A percentile compares a stretch with the other conserved stretches of the same genome.
These are phyloP conservation scores for Tetragonia tetragonoides DNA, from an alignment of 148 eudicot species.

Conservation along the genomic window DNA sequence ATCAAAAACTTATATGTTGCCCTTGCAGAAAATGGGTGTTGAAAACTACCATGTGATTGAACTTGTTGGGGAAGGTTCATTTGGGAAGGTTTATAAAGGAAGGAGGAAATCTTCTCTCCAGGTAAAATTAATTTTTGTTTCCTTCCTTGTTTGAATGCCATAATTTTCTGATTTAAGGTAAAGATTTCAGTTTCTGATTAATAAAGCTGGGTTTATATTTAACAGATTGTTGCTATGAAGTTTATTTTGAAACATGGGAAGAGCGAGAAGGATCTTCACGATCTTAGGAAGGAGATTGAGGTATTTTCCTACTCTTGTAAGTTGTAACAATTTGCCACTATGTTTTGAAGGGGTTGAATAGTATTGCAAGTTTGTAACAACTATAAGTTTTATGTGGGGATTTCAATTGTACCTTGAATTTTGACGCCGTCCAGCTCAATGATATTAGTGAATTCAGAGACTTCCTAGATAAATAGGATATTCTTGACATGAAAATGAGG, in stretches of 20 bases:
- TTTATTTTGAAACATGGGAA: conserved; percentile 88
- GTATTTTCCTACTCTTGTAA: conserved; percentile 33
- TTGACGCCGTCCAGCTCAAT: too few species aligned
- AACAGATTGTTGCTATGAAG: conserved; percentile 94
- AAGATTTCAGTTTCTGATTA: neutral
- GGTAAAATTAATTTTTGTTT: conserved; percentile 29
- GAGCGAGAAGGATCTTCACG: conserved; percentile 84
- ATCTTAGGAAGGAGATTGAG: conserved; percentile 92
- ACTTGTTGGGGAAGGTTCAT: conserved; percentile 97
- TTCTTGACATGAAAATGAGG: too few species aligned
- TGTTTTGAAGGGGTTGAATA: neutral
- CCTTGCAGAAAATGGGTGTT: conserved; percentile 52
- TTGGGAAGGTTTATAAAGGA: conserved; percentile 90
- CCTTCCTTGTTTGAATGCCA: neutral
- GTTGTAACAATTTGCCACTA: neutral
- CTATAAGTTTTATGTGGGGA: too few species aligned
- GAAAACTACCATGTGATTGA: conserved; percentile 90
- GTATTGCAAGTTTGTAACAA: neutral
- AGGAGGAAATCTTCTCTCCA: conserved; percentile 74
- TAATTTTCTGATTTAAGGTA: neutral
- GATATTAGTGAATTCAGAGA: too few species aligned
- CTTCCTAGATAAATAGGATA: too few species aligned
- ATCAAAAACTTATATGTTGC: too few species aligned
- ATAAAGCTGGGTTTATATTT: neutral
- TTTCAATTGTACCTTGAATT: too few species aligned